A percentile compares a stretch with the other conserved stretches of the same genome.
Conservation (phyloP, 345 rosid species). For the Euphorbia peplus region DNA sequence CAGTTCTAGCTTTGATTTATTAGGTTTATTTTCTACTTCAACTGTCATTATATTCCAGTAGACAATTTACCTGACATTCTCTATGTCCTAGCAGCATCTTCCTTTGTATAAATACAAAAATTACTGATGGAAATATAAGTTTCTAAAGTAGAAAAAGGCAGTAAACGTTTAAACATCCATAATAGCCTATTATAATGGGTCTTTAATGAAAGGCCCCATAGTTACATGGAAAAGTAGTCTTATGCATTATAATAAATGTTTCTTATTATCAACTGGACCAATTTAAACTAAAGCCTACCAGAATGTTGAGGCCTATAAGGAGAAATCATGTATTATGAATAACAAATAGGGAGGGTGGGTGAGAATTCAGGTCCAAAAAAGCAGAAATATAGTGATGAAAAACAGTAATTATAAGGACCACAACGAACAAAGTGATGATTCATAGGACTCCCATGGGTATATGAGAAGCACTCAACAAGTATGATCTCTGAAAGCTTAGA, state of each 20-base stretch:
- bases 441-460: slow-evolving; percentile 37
- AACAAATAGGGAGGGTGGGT: neutral
- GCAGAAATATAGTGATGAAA: neutral
- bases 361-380: neutral
- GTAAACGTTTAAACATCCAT: slow-evolving; percentile 13
- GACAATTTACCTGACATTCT: neutral
- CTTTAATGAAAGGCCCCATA: slow-evolving; percentile 7
- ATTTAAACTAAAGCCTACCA: neutral
- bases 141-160: neutral
- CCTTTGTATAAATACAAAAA: neutral
- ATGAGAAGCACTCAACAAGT: slow-evolving; percentile 24
- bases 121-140: neutral
- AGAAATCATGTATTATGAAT: neutral
- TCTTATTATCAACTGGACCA: neutral
- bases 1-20: neutral
- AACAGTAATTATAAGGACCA: slow-evolving; percentile 10
- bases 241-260: neutral
- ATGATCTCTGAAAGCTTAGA: slow-evolving; percentile 41
- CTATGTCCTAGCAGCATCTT: neutral
- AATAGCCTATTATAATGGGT: slow-evolving; percentile 15
- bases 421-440: slow-evolving; percentile 21
- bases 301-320: neutral
- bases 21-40: neutral
- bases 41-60: neutral
- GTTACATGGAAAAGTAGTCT: slow-evolving; percentile 3